Evolutionary conservation across 2,329 filamentous ascomycete genomes (phyloP).

Genomic region (Calonectria crousiana): DNA sequence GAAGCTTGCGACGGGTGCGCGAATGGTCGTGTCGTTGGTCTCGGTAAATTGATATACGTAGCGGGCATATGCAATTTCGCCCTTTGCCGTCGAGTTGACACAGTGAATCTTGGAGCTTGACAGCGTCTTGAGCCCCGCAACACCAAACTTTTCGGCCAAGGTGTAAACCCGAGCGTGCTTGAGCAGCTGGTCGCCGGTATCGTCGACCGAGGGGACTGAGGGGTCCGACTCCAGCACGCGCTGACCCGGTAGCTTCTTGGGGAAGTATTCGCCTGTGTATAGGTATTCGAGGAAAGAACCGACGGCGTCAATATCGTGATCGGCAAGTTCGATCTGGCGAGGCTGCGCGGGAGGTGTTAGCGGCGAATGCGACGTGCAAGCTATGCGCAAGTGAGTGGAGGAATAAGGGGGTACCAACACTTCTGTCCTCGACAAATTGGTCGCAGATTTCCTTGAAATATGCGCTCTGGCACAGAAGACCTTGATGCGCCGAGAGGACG

Average conservation of each 20-base stretch:
- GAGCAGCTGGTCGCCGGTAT: constrained; percentile 85
- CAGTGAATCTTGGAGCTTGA: constrained; percentile 93
- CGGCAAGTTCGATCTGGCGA: constrained; percentile 74
- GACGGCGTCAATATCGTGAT: constrained; percentile 51
- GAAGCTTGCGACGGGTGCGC: constrained; percentile 42
- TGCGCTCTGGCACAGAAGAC: constrained; percentile 78
- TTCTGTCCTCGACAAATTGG: constrained; percentile 70
- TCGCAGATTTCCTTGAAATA: constrained; percentile 76
- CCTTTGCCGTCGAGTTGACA: constrained; percentile 86
- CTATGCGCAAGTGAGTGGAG: neutral
- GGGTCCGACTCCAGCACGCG: constrained; percentile 79
- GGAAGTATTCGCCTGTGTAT: constrained; percentile 73
- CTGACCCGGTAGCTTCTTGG: constrained; percentile 72
- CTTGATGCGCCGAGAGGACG: constrained; percentile 83
- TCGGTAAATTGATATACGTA: constrained; percentile 54
- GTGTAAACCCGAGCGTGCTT: constrained; percentile 93
- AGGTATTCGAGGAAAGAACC: constrained; percentile 57
- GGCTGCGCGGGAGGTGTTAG: constrained; percentile 52
- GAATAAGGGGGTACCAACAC: constrained; percentile 59
- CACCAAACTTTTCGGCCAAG: constrained; percentile 81
- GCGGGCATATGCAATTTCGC: constrained; percentile 91
- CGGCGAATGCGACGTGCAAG: neutral
- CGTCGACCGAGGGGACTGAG: constrained; percentile 74
- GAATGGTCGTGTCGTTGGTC: constrained; percentile 36
- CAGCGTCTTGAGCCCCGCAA: constrained; percentile 77